Evolutionary conservation across 805 yeast species (phyloP).

Genomic region (Candida dendrica): DNA sequence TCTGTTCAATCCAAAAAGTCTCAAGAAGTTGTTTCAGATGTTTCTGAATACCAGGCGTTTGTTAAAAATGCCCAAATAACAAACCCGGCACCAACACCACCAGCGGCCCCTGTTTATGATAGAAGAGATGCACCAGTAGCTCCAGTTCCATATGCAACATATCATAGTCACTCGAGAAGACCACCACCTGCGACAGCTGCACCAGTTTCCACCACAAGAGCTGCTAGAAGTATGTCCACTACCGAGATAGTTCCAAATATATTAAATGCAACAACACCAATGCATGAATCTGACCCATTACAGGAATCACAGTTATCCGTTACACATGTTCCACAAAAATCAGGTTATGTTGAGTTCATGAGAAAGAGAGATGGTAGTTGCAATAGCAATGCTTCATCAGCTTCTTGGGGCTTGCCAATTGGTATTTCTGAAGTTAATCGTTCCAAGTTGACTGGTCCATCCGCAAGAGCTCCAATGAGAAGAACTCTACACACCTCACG

Average conservation of each 20-base stretch:
- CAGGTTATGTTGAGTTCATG: conserved; percentile 40
- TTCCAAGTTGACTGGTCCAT: conserved; percentile 5
- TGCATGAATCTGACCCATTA: conserved; percentile 4
- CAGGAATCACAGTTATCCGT: conserved; percentile 1
- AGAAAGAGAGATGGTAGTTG: conserved; percentile 42
- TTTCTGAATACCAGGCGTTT: not conserved
- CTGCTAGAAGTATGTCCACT: conserved; percentile 28
- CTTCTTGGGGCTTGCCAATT: conserved; percentile 43
- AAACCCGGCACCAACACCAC: conserved; percentile 2
- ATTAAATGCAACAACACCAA: conserved; percentile 9
- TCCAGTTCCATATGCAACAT: conserved; percentile 19
- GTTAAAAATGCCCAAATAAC: conserved; percentile 1
- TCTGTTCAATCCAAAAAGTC: not conserved
- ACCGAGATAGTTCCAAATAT: conserved; percentile 8
- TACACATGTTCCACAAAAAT: conserved; percentile 38
- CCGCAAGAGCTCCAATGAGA: conserved; percentile 6
- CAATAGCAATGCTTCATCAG: conserved; percentile 38
- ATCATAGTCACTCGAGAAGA: conserved; percentile 19
- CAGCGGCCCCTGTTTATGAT: conserved; percentile 23
- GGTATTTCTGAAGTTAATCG: conserved; percentile 43
- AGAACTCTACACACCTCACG: conserved; percentile 5
- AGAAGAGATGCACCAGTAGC: conserved; percentile 30
- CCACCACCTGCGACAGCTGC: conserved; percentile 32
- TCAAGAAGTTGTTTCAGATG: not conserved
- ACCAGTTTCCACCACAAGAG: conserved; percentile 27